Percentiles rank a stretch among this genome's conserved stretches.
Conservation (phyloP, 2,329 filamentous ascomycete genomes). For the Hymenotorrendiella dingleyae region DNA sequence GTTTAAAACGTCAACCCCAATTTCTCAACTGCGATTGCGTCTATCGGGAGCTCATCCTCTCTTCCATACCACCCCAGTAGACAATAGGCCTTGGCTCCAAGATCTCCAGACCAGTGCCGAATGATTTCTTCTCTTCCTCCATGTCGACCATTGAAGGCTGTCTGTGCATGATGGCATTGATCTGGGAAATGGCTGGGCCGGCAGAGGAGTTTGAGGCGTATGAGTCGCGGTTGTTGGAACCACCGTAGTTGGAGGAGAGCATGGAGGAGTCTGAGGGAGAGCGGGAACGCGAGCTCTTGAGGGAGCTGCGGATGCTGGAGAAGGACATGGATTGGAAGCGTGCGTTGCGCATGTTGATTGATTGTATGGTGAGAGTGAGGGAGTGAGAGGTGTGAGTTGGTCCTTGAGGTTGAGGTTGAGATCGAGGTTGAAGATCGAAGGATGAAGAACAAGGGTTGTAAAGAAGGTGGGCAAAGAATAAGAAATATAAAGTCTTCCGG, state of each 20-base stretch:
- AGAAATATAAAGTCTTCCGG: not conserved
- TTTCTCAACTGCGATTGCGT: not conserved
- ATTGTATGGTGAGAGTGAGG: not conserved
- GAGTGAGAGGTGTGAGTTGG: too few relatives aligned
- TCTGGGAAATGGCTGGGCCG: conserved; percentile 36
- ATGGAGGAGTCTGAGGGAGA: conserved; percentile 31
- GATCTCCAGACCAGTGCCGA: conserved; percentile 47
- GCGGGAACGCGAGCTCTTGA: conserved; percentile 46
- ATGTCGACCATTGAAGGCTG: conserved; percentile 52
- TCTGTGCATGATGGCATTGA: conserved; percentile 54
- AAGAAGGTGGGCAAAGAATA: not conserved
- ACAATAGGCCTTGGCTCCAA: conserved; percentile 58
- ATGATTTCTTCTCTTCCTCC: conserved; percentile 50
- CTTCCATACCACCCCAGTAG: conserved; percentile 58
- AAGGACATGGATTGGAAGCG: conserved; percentile 37
- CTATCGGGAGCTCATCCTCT: conserved; percentile 41
- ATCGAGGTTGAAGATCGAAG: not conserved
- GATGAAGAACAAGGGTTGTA: not conserved
- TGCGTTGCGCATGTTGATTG: conserved; percentile 26
- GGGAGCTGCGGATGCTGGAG: conserved; percentile 48
- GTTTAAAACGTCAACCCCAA: too few relatives aligned
- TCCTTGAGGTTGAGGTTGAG: too few relatives aligned
- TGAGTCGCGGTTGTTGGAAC: conserved; percentile 31
- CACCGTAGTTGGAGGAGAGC: too few relatives aligned
- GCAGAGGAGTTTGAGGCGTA: conserved; percentile 39